These are phyloP conservation scores for Symbiodinium natans DNA, from an alignment of 73 alveolate species.

Conservation along the genomic window DNA sequence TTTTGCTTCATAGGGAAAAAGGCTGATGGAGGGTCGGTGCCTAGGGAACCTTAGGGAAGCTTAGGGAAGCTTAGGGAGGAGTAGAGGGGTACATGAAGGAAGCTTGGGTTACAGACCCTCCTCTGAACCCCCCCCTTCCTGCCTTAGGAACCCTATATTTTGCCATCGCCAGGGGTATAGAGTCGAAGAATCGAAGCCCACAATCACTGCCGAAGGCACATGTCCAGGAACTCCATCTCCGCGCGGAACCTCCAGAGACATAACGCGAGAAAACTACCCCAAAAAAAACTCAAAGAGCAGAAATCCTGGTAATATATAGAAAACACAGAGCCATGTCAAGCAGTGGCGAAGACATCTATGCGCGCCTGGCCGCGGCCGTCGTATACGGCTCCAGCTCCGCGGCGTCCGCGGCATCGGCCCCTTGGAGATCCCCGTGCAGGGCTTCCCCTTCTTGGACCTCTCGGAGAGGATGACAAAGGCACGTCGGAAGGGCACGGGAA, in stretches of 20 bases:
- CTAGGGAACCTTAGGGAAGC: not conserved
- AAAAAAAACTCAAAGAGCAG: not conserved
- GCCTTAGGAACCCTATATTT: too few relatives aligned
- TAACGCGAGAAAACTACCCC: too few relatives aligned
- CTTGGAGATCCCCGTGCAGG: not conserved
- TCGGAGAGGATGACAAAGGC: too few relatives aligned
- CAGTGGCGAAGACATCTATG: not conserved
- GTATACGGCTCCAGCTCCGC: conserved; percentile 81
- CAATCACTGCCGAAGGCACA: not conserved
- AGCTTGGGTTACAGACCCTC: too few relatives aligned
- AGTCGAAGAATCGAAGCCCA: not conserved
- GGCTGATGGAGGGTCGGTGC: not conserved
- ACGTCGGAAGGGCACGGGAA: too few relatives aligned
- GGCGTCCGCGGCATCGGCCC: not conserved
- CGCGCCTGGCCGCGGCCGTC: conserved; percentile 74
- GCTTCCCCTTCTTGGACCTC: not conserved
- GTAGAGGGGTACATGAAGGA: not conserved
- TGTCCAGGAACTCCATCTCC: conserved; percentile 87
- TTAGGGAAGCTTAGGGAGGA: not conserved
- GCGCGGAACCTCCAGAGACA: conserved; percentile 56
- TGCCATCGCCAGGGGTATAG: too few relatives aligned
- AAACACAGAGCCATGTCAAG: not conserved
- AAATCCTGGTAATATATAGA: not conserved
- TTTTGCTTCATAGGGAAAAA: too few relatives aligned
- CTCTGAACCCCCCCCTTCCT: too few relatives aligned